Base-by-base conservation (phyloP, 2,329 filamentous ascomycete species). In the Colletotrichum endophyticum region DNA sequence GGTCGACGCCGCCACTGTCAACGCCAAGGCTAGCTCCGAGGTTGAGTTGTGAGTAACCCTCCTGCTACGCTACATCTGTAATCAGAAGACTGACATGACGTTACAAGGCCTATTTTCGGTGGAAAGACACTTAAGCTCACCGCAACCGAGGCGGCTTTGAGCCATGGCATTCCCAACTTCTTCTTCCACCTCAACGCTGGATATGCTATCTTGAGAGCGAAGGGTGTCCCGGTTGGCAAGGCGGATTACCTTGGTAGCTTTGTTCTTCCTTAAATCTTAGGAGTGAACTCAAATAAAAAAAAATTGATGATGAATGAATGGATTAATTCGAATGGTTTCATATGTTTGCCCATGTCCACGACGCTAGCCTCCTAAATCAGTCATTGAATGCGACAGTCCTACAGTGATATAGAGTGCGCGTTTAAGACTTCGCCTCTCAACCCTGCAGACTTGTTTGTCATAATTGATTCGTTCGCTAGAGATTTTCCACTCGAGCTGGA, bases 141-240 rank as follows among this genome's bases (percentile, higher is more conserved):
- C 16, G 78, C 73, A 53, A 77, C 79, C 64, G 81, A 83, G 0
- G 92, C 90, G 74, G 79, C 90, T 8, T 78, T 85, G 22, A 80
- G 81, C 3, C 89, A 87, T 80, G 86, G 83, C 5, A 74, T 92
- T 53, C 91, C 91, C 15, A 93, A 93, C 80, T 87, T 92, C 79
- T 92, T 87, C 82, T 94, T 94, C 81, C 92, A 94, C 79, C 76
- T 90, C 6, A 87, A 84, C 28, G 91, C 87, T 8, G 88, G 89
- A 8, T 93, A 94, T 81, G 85, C 81, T 3, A 89, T 94, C 66
- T 80, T 93, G 79, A 84, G 92, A 66, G 85, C 84, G 63, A 87
- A 89, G 81, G 92, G 91, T 0, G 89, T 93, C 16, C 87, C 87
- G 2, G 27, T 94, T 34, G 91, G 91, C 13, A 93, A 93, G 86